A percentile compares a stretch with the other conserved stretches of the same genome.
Evolutionary conservation across 1,284 basidiomycete species (phyloP).

Genomic region (Phlebopus sp.): DNA sequence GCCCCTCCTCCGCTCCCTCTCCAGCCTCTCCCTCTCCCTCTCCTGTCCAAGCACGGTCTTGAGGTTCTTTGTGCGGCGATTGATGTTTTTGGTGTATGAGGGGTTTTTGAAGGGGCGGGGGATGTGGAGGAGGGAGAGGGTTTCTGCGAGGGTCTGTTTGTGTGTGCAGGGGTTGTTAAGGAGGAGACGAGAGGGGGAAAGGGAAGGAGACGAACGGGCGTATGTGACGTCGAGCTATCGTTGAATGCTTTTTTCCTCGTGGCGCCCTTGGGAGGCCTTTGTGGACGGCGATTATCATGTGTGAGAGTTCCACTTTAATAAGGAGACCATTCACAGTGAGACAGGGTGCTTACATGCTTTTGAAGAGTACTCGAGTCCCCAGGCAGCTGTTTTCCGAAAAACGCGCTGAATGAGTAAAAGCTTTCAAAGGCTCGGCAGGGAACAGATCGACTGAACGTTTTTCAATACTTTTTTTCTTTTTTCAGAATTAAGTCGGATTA

Average conservation of each 20-base stretch:
- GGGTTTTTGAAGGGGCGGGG: slow-evolving; percentile 76
- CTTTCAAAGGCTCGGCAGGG: too few relatives aligned
- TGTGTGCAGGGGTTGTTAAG: too few relatives aligned
- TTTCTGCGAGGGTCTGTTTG: slow-evolving; percentile 61
- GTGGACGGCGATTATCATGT: too few relatives aligned
- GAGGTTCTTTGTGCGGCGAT: slow-evolving; percentile 69
- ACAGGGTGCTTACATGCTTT: too few relatives aligned
- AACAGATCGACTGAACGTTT: too few relatives aligned
- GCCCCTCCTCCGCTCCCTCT: slow-evolving; percentile 57
- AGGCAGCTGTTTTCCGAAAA: too few relatives aligned
- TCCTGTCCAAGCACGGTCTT: slow-evolving; percentile 75
- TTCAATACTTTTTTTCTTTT: too few relatives aligned
- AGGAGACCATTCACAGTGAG: too few relatives aligned
- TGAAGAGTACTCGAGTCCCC: too few relatives aligned
- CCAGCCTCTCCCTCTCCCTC: slow-evolving; percentile 64
- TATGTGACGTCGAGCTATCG: slow-evolving; percentile 21
- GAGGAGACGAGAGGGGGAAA: background rate
- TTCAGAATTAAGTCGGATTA: too few relatives aligned
- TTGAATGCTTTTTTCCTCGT: slow-evolving; percentile 24
- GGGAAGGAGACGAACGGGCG: slow-evolving; percentile 20
- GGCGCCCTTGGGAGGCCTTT: slow-evolving; percentile 36
- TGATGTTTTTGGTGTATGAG: slow-evolving; percentile 62
- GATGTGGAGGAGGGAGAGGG: slow-evolving; percentile 64
- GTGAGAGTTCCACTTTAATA: too few relatives aligned
- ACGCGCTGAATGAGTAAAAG: too few relatives aligned